Conservation (phyloP, 176 grass and related monocot genomes). For the Melocanna baccifera region DNA sequence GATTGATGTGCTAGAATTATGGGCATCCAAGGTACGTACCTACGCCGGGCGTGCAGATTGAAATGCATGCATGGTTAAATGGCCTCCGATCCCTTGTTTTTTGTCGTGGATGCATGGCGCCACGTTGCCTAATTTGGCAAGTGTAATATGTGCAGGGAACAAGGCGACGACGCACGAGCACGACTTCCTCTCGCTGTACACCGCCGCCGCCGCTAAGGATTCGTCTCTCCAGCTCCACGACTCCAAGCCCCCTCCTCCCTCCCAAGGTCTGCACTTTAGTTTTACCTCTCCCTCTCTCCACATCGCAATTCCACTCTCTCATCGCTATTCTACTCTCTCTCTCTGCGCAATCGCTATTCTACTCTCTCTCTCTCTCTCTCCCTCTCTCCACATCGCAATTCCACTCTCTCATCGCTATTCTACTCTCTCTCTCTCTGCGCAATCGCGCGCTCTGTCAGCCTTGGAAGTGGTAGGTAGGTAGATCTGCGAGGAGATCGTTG, state of each 20-base stretch:
- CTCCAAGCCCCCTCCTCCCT: constrained; percentile 32
- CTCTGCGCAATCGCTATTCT: too few relatives aligned
- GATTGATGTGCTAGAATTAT: constrained; percentile 32
- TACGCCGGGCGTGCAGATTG: background rate
- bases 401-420: background rate
- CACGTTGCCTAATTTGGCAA: background rate
- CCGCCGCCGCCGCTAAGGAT: constrained; percentile 38
- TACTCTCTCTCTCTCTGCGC: background rate
- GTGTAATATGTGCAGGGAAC: constrained; percentile 41
- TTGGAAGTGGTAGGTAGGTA: background rate
- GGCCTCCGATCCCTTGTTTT: background rate
- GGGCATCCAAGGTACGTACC: constrained; percentile 70
- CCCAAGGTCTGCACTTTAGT: constrained; percentile 42
- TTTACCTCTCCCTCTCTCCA: background rate
- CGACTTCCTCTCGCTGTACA: constrained; percentile 80
- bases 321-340: background rate
- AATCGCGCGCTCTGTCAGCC: background rate
- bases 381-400: too few relatives aligned
- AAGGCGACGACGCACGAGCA: constrained; percentile 70
- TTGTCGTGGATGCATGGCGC: background rate
- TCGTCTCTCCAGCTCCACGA: constrained; percentile 53
- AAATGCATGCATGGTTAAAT: background rate
- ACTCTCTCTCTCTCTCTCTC: too few relatives aligned
- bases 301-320: background rate
- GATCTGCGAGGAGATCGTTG: background rate